These are phyloP conservation scores for Tolypocladium capitatum DNA, from an alignment of 2,329 filamentous ascomycete genomes.

Conservation along the genomic window DNA sequence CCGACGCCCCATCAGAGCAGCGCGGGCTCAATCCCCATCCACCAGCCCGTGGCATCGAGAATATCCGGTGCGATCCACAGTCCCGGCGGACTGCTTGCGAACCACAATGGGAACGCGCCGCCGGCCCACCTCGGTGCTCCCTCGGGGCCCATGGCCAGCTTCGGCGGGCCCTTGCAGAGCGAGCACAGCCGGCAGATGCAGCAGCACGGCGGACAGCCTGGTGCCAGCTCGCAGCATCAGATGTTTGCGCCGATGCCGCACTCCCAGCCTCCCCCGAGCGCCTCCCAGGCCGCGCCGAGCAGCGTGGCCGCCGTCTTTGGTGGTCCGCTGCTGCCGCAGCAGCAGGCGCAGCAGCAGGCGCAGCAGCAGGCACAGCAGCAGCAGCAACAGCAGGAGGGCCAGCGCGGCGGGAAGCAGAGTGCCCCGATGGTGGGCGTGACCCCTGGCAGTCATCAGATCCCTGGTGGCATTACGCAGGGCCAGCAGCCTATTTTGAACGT, in stretches of 20 bases:
- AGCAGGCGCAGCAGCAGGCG: no score
- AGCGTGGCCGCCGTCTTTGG: slow-evolving; percentile 55
- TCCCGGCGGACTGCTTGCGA: slow-evolving; percentile 74
- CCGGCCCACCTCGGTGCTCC: slow-evolving; percentile 38
- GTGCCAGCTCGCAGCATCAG: slow-evolving; percentile 34
- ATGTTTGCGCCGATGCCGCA: slow-evolving; percentile 44
- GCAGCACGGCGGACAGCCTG: slow-evolving; percentile 38
- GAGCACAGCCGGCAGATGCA: slow-evolving; percentile 38
- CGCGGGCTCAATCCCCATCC: slow-evolving; percentile 76
- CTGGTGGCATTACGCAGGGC: slow-evolving; percentile 25
- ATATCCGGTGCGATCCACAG: slow-evolving; percentile 75
- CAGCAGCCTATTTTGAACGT: slow-evolving; percentile 38
- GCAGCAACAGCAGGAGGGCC: slow-evolving; percentile 45
- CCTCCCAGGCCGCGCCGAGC: slow-evolving; percentile 43
- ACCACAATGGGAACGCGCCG: slow-evolving; percentile 48
- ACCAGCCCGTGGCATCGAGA: slow-evolving; percentile 83
- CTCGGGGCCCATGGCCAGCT: slow-evolving; percentile 35
- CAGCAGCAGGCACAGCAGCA: slow-evolving; percentile 28
- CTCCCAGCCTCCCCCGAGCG: slow-evolving; percentile 34
- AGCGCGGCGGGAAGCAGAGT: slow-evolving; percentile 32
- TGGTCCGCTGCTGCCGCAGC: slow-evolving; percentile 44
- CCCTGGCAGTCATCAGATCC: slow-evolving; percentile 23
- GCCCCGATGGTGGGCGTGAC: slow-evolving; percentile 35
- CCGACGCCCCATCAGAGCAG: slow-evolving; percentile 70
- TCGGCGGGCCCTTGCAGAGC: slow-evolving; percentile 41